A percentile compares a stretch with the other conserved stretches of the same genome.
Conservation (phyloP, 768 basidiomycete species). For the Boletus subcaerulescens region DNA sequence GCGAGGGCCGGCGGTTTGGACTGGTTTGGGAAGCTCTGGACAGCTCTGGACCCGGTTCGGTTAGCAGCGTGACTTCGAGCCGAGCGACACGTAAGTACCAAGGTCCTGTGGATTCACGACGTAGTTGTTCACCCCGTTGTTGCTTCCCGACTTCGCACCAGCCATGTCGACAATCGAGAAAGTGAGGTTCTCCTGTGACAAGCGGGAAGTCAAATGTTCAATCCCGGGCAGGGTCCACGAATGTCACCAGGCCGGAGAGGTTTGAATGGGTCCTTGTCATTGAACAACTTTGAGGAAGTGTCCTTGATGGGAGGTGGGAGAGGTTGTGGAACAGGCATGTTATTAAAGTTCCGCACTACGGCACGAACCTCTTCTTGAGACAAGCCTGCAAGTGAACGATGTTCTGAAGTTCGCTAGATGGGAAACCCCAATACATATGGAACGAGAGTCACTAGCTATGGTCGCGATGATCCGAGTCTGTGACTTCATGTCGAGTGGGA, state of each 20-base stretch:
- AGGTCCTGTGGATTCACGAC: slow-evolving; percentile 5
- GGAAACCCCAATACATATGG: background rate
- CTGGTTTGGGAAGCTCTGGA: no score
- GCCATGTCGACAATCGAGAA: background rate
- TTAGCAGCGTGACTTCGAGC: no score
- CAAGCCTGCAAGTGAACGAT: slow-evolving; percentile 18
- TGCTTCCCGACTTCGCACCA: slow-evolving; percentile 6
- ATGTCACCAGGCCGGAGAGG: slow-evolving; percentile 13
- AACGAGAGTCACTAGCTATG: background rate
- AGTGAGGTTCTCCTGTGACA: background rate
- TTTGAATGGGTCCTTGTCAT: slow-evolving; percentile 6
- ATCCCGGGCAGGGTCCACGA: slow-evolving; percentile 20
- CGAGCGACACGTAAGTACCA: slow-evolving; percentile 11
- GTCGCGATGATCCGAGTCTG: no score
- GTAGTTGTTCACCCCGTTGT: slow-evolving; percentile 14
- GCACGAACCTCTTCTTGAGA: slow-evolving; percentile 11
- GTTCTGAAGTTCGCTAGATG: slow-evolving; percentile 7
- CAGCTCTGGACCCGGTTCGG: no score
- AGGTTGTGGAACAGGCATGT: slow-evolving; percentile 16
- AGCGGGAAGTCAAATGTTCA: slow-evolving; percentile 11
- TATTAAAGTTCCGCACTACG: slow-evolving; percentile 6
- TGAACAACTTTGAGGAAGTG: slow-evolving; percentile 13
- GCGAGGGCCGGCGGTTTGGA: no score
- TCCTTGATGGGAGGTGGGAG: slow-evolving; percentile 11
- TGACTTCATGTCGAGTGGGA: background rate